A percentile compares a stretch with the other conserved stretches of the same genome.
Conservation (phyloP, 768 basidiomycete genomes). For the Termitomyces sp. region DNA sequence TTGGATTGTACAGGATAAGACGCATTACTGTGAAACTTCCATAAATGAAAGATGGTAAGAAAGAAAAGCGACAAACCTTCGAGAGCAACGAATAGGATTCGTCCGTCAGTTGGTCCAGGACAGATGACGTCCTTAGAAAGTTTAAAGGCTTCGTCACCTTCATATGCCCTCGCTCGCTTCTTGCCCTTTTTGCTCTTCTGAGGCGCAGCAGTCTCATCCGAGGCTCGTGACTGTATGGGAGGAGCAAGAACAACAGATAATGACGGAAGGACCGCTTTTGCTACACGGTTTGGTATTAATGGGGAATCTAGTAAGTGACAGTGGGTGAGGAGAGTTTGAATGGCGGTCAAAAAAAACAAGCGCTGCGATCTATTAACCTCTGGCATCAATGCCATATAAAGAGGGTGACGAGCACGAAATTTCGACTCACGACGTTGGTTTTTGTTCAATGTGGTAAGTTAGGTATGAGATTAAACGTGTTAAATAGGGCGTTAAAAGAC, state of each 20-base stretch:
- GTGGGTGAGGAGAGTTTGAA: constrained; percentile 35
- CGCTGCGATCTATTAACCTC: constrained; percentile 26
- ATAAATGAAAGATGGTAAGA: not conserved
- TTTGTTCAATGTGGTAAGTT: constrained; percentile 57
- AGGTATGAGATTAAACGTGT: constrained; percentile 49
- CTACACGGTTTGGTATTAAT: constrained; percentile 45
- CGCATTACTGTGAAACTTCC: constrained; percentile 37
- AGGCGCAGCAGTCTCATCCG: constrained; percentile 14
- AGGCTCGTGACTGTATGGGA: constrained; percentile 23
- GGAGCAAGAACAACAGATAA: constrained; percentile 43
- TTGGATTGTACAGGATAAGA: constrained; percentile 40
- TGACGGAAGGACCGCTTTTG: constrained; percentile 44
- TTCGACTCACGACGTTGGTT: constrained; percentile 36
- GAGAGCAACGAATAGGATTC: constrained; percentile 46
- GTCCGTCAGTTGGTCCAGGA: constrained; percentile 42
- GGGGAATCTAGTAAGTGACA: constrained; percentile 43
- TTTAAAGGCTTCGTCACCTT: constrained; percentile 71
- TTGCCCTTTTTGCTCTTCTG: constrained; percentile 50
- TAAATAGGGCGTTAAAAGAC: constrained; percentile 49
- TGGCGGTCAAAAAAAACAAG: constrained; percentile 37
- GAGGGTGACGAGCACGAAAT: not conserved
- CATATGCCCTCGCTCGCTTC: constrained; percentile 64
- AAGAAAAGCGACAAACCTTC: constrained; percentile 38
- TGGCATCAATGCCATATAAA: not conserved
- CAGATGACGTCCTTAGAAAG: constrained; percentile 40